Evolutionary conservation across 2,329 filamentous ascomycete species (phyloP).

Genomic region (Aspergillus neotritici): DNA sequence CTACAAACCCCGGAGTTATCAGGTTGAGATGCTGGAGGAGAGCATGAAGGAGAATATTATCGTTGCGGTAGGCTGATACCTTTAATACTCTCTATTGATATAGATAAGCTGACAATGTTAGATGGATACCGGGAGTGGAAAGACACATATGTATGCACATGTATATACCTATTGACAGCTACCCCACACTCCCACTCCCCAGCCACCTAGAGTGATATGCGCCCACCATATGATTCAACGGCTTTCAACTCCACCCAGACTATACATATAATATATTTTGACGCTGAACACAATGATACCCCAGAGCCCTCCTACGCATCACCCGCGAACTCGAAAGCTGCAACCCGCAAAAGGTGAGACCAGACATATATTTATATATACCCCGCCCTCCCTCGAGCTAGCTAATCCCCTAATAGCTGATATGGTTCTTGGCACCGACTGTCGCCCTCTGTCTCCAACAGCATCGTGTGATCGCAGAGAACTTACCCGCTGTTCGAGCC

Average conservation of each 20-base stretch:
- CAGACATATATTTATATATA: too few relatives aligned
- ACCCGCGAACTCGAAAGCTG: slow-evolving; percentile 56
- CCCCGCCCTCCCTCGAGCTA: neutral
- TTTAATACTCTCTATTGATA: neutral
- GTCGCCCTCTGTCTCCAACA: slow-evolving; percentile 65
- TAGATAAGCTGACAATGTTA: slow-evolving; percentile 24
- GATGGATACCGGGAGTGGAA: slow-evolving; percentile 79
- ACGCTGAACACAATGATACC: neutral
- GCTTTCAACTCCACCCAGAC: too few relatives aligned
- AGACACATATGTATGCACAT: slow-evolving; percentile 65
- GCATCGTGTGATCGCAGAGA: slow-evolving; percentile 51
- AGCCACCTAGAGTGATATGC: too few relatives aligned
- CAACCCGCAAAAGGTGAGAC: slow-evolving; percentile 49
- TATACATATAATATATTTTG: neutral
- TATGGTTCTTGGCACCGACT: slow-evolving; percentile 72
- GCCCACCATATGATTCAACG: too few relatives aligned
- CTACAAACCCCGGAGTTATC: slow-evolving; percentile 53
- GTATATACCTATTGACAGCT: neutral
- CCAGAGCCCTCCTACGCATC: slow-evolving; percentile 63
- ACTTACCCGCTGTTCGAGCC: slow-evolving; percentile 54
- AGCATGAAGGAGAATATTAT: slow-evolving; percentile 66
- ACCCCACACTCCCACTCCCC: too few relatives aligned
- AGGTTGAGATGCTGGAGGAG: slow-evolving; percentile 68
- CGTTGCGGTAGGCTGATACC: slow-evolving; percentile 51
- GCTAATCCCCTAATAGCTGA: slow-evolving; percentile 25